Evolutionary conservation across 1,284 basidiomycete genomes (phyloP).

Genomic region (Bothia castanella): DNA sequence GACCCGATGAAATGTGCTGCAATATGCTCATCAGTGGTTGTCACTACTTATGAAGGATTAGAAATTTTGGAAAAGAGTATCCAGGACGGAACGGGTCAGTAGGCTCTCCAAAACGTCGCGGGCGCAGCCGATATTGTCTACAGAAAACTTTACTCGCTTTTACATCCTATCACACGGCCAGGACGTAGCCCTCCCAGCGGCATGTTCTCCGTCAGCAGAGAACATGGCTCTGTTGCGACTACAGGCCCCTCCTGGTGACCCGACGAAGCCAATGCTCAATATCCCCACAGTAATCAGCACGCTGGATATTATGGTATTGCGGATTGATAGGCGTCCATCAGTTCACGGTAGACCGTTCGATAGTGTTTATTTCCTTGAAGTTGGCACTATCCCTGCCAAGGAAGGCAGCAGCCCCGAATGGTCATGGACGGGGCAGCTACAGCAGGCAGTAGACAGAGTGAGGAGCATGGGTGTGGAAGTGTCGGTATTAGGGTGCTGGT

Average conservation of each 20-base stretch:
- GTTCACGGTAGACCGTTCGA: slow-evolving; percentile 46
- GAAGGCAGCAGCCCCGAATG: slow-evolving; percentile 7
- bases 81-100: slow-evolving; percentile 55
- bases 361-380: slow-evolving; percentile 59
- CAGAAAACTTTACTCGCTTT: slow-evolving; percentile 66
- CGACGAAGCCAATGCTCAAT: slow-evolving; percentile 7
- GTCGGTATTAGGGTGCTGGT: slow-evolving; percentile 46
- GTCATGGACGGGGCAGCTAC: slow-evolving; percentile 23
- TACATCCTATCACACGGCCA: slow-evolving; percentile 45
- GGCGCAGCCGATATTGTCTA: background rate
- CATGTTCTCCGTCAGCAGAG: slow-evolving; percentile 11
- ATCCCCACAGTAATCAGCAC: slow-evolving; percentile 17
- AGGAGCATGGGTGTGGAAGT: slow-evolving; percentile 19
- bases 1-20: slow-evolving; percentile 54
- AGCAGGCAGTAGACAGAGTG: slow-evolving; percentile 17
- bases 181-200: slow-evolving; percentile 28
- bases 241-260: slow-evolving; percentile 3
- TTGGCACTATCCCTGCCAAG: slow-evolving; percentile 24
- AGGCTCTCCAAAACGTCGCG: background rate
- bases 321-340: slow-evolving; percentile 64
- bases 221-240: slow-evolving; percentile 42
- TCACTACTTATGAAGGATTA: slow-evolving; percentile 52
- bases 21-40: slow-evolving; percentile 66
- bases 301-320: slow-evolving; percentile 33
- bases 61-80: slow-evolving; percentile 56